Evolutionary conservation across 192 early-diverging fungal species (phyloP), one percentile per base, ranked within the genome.

Genomic region (Entomortierella beljakovae): DNA sequence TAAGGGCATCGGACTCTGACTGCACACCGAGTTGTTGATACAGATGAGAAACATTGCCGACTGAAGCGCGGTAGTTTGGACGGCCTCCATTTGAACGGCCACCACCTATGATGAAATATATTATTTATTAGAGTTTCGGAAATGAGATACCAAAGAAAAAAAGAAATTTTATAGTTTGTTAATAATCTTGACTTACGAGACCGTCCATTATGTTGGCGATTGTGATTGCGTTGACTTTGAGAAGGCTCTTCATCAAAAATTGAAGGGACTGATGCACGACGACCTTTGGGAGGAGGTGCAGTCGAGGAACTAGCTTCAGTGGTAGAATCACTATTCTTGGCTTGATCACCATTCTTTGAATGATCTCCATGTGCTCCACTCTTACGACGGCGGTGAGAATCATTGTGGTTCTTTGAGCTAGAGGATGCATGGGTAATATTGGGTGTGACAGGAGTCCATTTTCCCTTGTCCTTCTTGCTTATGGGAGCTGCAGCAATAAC

Each of bases 401-500:
- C 34, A 49, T 69, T 54, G 31, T 75, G 82, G 32, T 22, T 34
- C 54, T 55, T 71, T 55, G 49, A 58, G 61, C 68, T 63, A n/a
- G 87, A 71, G 22, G 81, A 57, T 28, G 83, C 55, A 48, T 86
- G 87, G 25, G 83, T 86, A 55, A 88, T 88, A 52, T 68, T 83
- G 32, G 82, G 83, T n/a, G 80, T 83, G 49, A 79, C 82, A 22
- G 73, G 80, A 9, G 76, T 84, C 81, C 87, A 85, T 73, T 85
- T 83, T n/a, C 82, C 83, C 66, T 83, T 86, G 58, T 80, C 83
- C 68, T 61, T 74, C 61, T 71, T 71, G 61, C 37, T 71, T 40
- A 63, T 52, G 0, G 70, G 60, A 3, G 70, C 70, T 35, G 63
- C 51, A 0, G 57, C 67, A 16, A 61, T 28, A 1, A 57, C 25